Conservation (phyloP, 768 basidiomycete species). For the Tylopilus plumbeoviolaceoides region DNA sequence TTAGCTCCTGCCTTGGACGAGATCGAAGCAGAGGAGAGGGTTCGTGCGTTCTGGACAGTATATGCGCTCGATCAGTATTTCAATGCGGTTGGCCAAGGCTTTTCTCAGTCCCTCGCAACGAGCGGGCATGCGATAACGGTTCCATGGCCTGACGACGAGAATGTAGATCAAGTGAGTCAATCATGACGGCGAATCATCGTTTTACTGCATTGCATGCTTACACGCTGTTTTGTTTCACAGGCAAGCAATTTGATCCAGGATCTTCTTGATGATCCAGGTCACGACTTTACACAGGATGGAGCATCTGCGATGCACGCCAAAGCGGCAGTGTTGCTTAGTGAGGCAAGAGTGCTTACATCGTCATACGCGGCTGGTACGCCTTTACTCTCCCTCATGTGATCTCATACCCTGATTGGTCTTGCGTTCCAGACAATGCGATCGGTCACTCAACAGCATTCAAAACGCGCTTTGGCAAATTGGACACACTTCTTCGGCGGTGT, state of each 20-base stretch:
- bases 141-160: slow-evolving; percentile 36
- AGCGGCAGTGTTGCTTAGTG: slow-evolving; percentile 33
- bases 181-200: not conserved
- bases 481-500: slow-evolving; percentile 39
- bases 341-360: slow-evolving; percentile 26
- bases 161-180: slow-evolving; percentile 12
- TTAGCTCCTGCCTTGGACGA: slow-evolving; percentile 32
- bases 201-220: not conserved
- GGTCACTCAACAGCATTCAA: slow-evolving; percentile 42
- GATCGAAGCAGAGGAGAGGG: slow-evolving; percentile 36
- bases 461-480: slow-evolving; percentile 42
- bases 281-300: slow-evolving; percentile 8
- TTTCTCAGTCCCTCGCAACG: slow-evolving; percentile 16
- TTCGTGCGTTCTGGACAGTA: slow-evolving; percentile 38
- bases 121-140: slow-evolving; percentile 34
- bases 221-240: not conserved
- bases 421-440: slow-evolving; percentile 36
- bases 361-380: slow-evolving; percentile 29
- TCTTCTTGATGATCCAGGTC: slow-evolving; percentile 16
- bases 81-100: slow-evolving; percentile 26
- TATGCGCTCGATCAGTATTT: slow-evolving; percentile 34
- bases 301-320: slow-evolving; percentile 23
- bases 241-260: slow-evolving; percentile 11
- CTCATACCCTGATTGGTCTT: not conserved
- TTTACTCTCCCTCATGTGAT: not conserved